A percentile compares a stretch with the other conserved stretches of the same genome.
These are phyloP conservation scores for Diplocarpon rosae DNA, from an alignment of 2,329 filamentous ascomycete species.

Conservation along the genomic window DNA sequence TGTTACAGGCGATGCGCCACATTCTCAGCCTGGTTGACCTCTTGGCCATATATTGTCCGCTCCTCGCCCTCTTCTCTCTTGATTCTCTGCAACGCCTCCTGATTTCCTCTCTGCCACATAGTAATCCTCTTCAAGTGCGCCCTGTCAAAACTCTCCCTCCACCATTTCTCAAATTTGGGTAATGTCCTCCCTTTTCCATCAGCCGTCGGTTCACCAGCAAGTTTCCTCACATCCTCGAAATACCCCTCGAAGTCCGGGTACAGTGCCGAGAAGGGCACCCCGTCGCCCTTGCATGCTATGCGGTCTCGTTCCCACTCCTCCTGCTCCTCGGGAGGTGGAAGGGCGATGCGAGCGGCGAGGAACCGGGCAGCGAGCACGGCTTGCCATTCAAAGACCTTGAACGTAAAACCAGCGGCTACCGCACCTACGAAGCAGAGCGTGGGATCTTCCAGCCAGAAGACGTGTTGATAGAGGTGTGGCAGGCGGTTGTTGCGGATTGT, in stretches of 20 bases:
- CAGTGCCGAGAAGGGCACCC: conserved; percentile 43
- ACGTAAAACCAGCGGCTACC: conserved; percentile 47
- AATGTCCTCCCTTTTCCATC: conserved; percentile 34
- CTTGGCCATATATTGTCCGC: background rate
- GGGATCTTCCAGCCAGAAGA: conserved; percentile 43
- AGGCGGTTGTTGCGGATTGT: conserved; percentile 42
- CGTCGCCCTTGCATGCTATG: conserved; percentile 43
- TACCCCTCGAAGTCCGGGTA: conserved; percentile 54
- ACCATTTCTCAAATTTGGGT: conserved; percentile 35
- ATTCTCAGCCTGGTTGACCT: background rate
- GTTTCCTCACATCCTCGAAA: conserved; percentile 42
- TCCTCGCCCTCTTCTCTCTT: conserved; percentile 1
- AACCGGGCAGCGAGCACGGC: conserved; percentile 49
- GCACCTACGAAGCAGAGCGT: conserved; percentile 48
- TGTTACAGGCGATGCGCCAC: too few relatives aligned
- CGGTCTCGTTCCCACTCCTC: conserved; percentile 45
- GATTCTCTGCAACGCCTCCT: conserved; percentile 24
- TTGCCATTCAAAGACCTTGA: conserved; percentile 61
- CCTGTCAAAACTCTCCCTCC: conserved; percentile 40
- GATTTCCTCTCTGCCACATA: conserved; percentile 46
- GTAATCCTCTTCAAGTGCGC: conserved; percentile 44
- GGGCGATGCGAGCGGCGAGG: conserved; percentile 40
- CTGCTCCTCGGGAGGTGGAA: conserved; percentile 41
- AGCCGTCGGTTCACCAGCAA: conserved; percentile 36
- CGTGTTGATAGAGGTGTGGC: conserved; percentile 44